These are phyloP conservation scores for Leptographium wingfieldii DNA, from an alignment of 2,329 filamentous ascomycete genomes.

Conservation along the genomic window DNA sequence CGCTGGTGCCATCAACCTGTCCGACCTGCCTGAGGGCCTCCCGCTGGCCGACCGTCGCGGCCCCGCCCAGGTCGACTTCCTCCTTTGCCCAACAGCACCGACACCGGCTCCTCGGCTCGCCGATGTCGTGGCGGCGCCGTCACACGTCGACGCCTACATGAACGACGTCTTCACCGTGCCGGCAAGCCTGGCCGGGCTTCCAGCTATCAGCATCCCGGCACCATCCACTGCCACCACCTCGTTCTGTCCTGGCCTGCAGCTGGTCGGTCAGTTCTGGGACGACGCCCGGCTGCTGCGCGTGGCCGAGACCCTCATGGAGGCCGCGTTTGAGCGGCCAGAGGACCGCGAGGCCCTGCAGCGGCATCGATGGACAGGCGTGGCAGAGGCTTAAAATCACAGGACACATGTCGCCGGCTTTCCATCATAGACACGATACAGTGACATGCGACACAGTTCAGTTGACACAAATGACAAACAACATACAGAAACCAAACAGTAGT, in stretches of 20 bases:
- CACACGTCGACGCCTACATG: conserved; percentile 64
- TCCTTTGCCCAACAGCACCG: conserved; percentile 79
- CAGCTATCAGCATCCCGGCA: conserved; percentile 69
- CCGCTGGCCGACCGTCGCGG: conserved; percentile 42
- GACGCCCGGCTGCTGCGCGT: conserved; percentile 51
- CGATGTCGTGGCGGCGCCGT: conserved; percentile 24
- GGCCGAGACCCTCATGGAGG: conserved; percentile 32
- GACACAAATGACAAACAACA: not conserved
- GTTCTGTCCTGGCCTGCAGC: conserved; percentile 48
- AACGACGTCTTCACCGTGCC: conserved; percentile 96
- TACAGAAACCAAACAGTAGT: not conserved
- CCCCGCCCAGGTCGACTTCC: conserved; percentile 61
- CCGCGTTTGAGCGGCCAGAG: conserved; percentile 1
- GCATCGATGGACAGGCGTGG: conserved; percentile 5
- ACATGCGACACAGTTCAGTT: too few species aligned
- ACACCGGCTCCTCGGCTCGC: conserved; percentile 29
- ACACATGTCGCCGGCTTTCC: not conserved
- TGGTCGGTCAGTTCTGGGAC: conserved; percentile 73
- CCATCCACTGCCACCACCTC: conserved; percentile 4
- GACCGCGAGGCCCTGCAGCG: conserved; percentile 5
- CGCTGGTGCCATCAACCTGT: conserved; percentile 34
- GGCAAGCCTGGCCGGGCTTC: conserved; percentile 80
- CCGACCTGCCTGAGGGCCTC: conserved; percentile 43
- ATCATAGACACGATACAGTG: not conserved
- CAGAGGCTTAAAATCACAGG: not conserved